Evolutionary conservation across 2,329 filamentous ascomycete genomes (phyloP).

Genomic region (Cytospora piceicola): DNA sequence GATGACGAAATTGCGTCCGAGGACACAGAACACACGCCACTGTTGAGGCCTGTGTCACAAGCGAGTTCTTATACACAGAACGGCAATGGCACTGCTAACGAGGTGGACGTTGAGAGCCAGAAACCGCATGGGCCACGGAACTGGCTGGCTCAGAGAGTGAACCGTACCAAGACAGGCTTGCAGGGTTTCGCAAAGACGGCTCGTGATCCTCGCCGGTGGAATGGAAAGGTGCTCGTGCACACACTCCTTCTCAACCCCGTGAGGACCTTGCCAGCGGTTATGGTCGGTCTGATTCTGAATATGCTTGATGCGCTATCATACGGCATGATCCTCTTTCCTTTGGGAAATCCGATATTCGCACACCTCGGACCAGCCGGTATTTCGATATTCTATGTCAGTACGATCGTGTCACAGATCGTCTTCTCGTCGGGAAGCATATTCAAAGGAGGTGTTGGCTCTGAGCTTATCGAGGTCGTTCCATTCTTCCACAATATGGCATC

Average conservation of each 20-base stretch:
- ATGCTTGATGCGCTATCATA: slow-evolving; percentile 95
- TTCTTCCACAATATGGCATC: slow-evolving; percentile 99
- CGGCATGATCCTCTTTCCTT: slow-evolving; percentile 92
- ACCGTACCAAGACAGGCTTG: slow-evolving; percentile 33
- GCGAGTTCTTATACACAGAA: slow-evolving; percentile 35
- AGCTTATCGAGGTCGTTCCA: slow-evolving; percentile 97
- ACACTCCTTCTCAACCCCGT: slow-evolving; percentile 68
- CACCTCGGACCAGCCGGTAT: slow-evolving; percentile 90
- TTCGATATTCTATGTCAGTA: slow-evolving; percentile 98
- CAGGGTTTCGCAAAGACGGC: slow-evolving; percentile 38
- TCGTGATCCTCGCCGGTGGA: slow-evolving; percentile 72
- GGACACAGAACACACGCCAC: slow-evolving; percentile 50
- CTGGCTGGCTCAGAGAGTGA: slow-evolving; percentile 42
- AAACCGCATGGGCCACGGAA: slow-evolving; percentile 42
- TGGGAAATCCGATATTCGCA: slow-evolving; percentile 84
- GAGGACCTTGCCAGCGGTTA: slow-evolving; percentile 79
- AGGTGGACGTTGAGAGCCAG: slow-evolving; percentile 56
- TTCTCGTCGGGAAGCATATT: slow-evolving; percentile 90
- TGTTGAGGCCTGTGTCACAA: slow-evolving; percentile 45
- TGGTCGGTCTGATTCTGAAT: slow-evolving; percentile 87
- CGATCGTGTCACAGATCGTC: slow-evolving; percentile 88
- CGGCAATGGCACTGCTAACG: slow-evolving; percentile 33
- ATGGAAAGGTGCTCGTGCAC: slow-evolving; percentile 66
- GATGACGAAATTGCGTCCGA: slow-evolving; percentile 14
- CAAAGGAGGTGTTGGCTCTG: slow-evolving; percentile 87